Base-by-base conservation (phyloP, 768 basidiomycete genomes). In the Roridomyces roridus region DNA sequence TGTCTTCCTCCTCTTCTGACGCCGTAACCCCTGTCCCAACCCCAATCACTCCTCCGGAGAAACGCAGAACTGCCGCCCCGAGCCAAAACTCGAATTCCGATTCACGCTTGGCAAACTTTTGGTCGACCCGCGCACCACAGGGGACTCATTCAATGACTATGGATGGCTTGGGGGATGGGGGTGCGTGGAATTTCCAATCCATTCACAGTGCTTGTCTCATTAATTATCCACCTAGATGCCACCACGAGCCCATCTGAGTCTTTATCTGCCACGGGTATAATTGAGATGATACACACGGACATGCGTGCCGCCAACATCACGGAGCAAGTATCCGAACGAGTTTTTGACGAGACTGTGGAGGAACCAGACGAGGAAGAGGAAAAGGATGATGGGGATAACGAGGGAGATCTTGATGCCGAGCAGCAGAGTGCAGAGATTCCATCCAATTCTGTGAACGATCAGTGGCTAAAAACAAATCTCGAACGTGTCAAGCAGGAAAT, bases 351-450 rank as follows among this genome's bases (percentile, higher is more conserved):
- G 26, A 40, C 10, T 41, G 20, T 46, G 7, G 53, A 37, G 26
- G 45, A 55, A 23, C n/a, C n/a, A n/a, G 52, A 54, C 28, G 44
- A 54, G 17, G 52, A 54, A 36, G 44, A 17, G 15, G 52, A 55
- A 40, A 26, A 20, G 17, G 36, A 35, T 20, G 53, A 55, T 21
- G 53, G 46, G 37, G 46, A 55, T 18, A 35, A 54, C n/a, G 43
- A 46, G 34, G 18, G 6, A 4, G 12, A 26, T 17, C 36, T 46
- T 12, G 52, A 54, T 15, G n/a, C 34, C 12, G 52, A 46, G 35
- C 52, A 46, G 28, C n/a, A 36, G 26, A 40, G n/a, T 4, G 35
- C 52, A 15, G 52, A 54, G 36, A 20, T 31, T 4, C 15, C 52
- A 8, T 6, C 10, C 29, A 12, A 46, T 5, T 54, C 45, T n/a